Percentiles rank a stretch among this genome's conserved stretches.
phyloP scores from a whole-genome alignment of 768 basidiomycete species.

The Lentinula aciculospora region DNA sequence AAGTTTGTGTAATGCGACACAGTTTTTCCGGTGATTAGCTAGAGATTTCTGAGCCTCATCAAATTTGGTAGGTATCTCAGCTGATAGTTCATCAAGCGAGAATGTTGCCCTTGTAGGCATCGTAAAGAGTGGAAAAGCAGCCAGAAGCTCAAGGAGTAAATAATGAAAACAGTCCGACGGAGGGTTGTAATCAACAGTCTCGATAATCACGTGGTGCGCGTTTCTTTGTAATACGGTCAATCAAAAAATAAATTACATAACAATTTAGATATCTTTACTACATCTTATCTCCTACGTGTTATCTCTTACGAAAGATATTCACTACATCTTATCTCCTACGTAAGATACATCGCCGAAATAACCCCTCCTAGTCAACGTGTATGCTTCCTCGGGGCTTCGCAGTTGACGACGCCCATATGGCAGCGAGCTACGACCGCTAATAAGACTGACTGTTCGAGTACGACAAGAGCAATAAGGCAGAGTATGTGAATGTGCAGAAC shows the following conservation, averaged over 20 bases:
- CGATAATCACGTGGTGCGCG: not conserved
- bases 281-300: not conserved
- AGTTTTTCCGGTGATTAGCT: constrained; percentile 93
- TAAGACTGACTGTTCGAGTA: not conserved
- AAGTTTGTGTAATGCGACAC: constrained; percentile 80
- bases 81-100: constrained; percentile 19
- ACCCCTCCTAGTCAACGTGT: not conserved
- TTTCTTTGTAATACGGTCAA: not conserved
- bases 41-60: constrained; percentile 74
- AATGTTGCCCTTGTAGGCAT: constrained; percentile 8
- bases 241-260: not conserved
- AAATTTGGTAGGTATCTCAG: constrained; percentile 43
- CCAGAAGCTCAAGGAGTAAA: not conserved
- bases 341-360: not conserved
- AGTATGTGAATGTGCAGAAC: not conserved
- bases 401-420: not conserved
- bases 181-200: not conserved
- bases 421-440: not conserved
- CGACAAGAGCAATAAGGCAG: not conserved
- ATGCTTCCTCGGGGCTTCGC: not conserved
- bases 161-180: not conserved
- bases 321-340: not conserved
- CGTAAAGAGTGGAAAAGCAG: not conserved
- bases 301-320: not conserved
- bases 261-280: not conserved